phyloP scores from a whole-genome alignment of 768 basidiomycete genomes.

The Exsudoporus frostii region DNA sequence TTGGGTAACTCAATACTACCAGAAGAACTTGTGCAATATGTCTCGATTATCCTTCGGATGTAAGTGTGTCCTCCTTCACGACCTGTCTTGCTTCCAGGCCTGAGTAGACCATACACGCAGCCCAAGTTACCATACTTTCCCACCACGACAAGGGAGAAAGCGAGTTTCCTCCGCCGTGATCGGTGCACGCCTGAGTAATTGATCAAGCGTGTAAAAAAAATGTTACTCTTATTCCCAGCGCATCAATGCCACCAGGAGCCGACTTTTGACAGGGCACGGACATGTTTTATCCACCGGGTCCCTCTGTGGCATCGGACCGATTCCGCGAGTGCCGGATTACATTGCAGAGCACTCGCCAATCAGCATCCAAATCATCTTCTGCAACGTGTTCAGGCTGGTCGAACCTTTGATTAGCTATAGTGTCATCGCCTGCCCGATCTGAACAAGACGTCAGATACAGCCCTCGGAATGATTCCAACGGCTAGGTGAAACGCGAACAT shows the following conservation, averaged over 20 bases:
- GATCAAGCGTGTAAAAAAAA: neutral
- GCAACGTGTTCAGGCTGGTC: neutral
- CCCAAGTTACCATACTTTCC: neutral
- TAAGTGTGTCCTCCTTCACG: neutral
- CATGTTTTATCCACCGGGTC: neutral
- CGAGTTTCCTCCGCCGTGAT: neutral
- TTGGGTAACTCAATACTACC: neutral
- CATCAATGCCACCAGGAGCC: neutral
- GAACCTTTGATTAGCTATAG: neutral
- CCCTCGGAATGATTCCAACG: neutral
- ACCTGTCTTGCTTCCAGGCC: neutral
- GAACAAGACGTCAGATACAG: neutral
- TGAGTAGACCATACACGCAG: neutral
- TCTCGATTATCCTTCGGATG: neutral
- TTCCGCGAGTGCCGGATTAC: neutral
- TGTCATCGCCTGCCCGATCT: neutral
- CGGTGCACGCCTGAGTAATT: neutral
- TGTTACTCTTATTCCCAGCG: neutral
- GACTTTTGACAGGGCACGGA: neutral
- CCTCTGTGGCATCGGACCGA: neutral
- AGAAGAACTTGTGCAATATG: neutral
- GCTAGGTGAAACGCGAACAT: conserved; percentile 6
- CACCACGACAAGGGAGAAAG: neutral
- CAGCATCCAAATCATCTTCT: neutral
- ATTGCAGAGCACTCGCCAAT: neutral